phyloP scores from a whole-genome alignment of 106 monocot genomes.

The Platanthera guangdongensis region DNA sequence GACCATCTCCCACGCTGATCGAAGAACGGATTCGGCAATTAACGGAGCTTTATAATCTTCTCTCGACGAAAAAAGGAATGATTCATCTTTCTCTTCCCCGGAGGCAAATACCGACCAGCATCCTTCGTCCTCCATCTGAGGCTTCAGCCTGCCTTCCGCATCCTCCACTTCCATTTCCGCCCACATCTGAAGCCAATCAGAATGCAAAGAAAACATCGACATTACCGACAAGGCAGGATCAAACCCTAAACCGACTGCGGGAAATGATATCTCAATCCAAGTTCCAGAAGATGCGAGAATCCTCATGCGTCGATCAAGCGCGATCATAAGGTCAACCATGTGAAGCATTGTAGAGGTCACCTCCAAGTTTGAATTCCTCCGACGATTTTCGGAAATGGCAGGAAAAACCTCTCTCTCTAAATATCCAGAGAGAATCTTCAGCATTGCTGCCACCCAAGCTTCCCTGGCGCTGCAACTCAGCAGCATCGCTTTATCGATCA shows the following conservation, averaged over 20 bases:
- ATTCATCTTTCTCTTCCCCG: conserved; percentile 6
- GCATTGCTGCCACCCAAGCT: conserved; percentile 64
- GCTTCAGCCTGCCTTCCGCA: conserved; percentile 41
- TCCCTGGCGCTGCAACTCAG: conserved; percentile 62
- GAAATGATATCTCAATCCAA: conserved; percentile 13
- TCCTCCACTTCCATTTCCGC: conserved; percentile 48
- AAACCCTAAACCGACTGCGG: conserved; percentile 11
- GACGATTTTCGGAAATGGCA: conserved; percentile 24
- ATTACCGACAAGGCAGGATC: conserved; percentile 25
- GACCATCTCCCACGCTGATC: conserved; percentile 44
- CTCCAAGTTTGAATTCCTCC: conserved; percentile 20
- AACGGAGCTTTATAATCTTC: conserved; percentile 64
- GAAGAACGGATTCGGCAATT: conserved; percentile 49
- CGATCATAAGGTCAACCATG: conserved; percentile 58
- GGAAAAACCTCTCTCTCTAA: conserved; percentile 44
- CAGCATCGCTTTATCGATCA: conserved; percentile 62
- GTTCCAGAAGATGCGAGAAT: conserved; percentile 36
- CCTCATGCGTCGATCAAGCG: conserved; percentile 56
- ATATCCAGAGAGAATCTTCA: conserved; percentile 42
- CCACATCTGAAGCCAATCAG: conserved; percentile 68
- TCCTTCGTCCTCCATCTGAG: conserved; percentile 40
- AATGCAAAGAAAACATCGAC: conserved; percentile 39
- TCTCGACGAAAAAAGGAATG: conserved; percentile 48
- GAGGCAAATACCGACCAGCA: conserved; percentile 28
- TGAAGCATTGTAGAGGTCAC: conserved; percentile 42